Base-by-base conservation (phyloP, 192 early-diverging fungal genomes). In the Mortierella antarctica region DNA sequence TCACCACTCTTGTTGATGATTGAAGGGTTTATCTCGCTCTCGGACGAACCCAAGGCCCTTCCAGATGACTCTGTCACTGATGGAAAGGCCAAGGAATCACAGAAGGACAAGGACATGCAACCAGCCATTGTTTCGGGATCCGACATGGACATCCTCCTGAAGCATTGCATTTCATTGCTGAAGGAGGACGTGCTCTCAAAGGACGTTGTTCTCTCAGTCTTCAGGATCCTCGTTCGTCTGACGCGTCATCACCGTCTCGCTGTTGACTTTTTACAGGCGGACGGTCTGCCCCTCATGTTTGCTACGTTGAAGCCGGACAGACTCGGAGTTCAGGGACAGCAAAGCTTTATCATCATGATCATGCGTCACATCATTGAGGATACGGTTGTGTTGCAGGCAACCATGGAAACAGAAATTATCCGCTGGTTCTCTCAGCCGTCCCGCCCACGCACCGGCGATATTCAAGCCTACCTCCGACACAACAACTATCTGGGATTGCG, bases 331-430 rank as follows among this genome's bases (percentile, higher is more conserved):
- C 87, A 91, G 49, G 90, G 94, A 15, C 94, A 96, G 67, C 92
- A 92, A 42, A 88, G 91, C 48, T 87, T 96, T 47, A 87, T 93
- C 8, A 84, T 93, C 20, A 93, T 97, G 71, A 93, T 99, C 42
- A 72, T 98, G 60, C 89, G 96, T 3, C 95, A 98, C 68, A 88
- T 94, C 14, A 87, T 97, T 62, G 97, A 98, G 77, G 88, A 91
- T 70, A 74, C 79, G 17, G 67, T 71, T 4, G 86, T 95, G 0
- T 78, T 97, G 61, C 83, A 85, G 62, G 64, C 73, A 54, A 82
- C 88, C 7, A 94, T 98, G 91, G 92, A 93, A 63, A 81, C 86
- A 23, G 91, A 96, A 64, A 89, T 97, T 7, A 85, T 76, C 20
- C 83, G 80, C 18, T 96, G 92, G 91, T 90, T 96, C 15, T 88